A percentile compares a stretch with the other conserved stretches of the same genome.
Evolutionary conservation across 805 yeast species (phyloP).

Genomic region (Yarrowia sp.): DNA sequence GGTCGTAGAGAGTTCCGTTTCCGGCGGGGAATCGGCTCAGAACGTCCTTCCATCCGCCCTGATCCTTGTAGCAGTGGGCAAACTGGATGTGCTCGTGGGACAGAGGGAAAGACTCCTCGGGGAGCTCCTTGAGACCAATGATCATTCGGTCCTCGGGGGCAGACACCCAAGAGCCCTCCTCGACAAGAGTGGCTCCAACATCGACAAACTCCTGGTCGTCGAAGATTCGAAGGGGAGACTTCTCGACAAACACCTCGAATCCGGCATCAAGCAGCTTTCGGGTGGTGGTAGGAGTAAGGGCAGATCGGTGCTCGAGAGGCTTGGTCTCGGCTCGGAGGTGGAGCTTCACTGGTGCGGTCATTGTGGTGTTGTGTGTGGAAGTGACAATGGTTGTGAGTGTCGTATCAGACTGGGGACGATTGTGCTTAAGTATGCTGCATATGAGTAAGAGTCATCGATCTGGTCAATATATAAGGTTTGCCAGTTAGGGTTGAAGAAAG

Average conservation of each 20-base stretch:
- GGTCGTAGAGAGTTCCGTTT: conserved; percentile 86
- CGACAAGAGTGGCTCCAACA: conserved; percentile 88
- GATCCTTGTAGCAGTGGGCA: conserved; percentile 98
- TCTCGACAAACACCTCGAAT: conserved; percentile 86
- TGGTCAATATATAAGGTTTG: neutral
- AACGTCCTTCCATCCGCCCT: conserved; percentile 96
- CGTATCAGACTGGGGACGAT: conserved; percentile 7
- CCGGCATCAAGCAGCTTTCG: conserved; percentile 85
- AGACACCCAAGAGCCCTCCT: conserved; percentile 88
- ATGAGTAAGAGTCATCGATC: conserved; percentile 36
- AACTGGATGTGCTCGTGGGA: conserved; percentile 96
- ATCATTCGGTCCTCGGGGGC: conserved; percentile 93
- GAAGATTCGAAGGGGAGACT: conserved; percentile 83
- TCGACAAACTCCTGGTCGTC: conserved; percentile 71
- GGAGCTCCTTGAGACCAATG: conserved; percentile 93
- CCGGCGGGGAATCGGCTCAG: conserved; percentile 89
- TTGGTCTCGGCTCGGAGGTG: conserved; percentile 97
- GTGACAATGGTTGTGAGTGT: conserved; percentile 6
- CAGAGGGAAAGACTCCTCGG: conserved; percentile 90
- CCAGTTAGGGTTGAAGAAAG: conserved; percentile 4
- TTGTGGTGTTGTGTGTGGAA: conserved; percentile 21
- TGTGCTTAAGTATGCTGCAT: conserved; percentile 19
- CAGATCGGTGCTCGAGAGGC: conserved; percentile 97
- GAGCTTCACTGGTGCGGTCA: conserved; percentile 58
- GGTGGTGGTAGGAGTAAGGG: conserved; percentile 90